Evolutionary conservation across 345 rosid species (phyloP).

Genomic region (Acer yangbiense): DNA sequence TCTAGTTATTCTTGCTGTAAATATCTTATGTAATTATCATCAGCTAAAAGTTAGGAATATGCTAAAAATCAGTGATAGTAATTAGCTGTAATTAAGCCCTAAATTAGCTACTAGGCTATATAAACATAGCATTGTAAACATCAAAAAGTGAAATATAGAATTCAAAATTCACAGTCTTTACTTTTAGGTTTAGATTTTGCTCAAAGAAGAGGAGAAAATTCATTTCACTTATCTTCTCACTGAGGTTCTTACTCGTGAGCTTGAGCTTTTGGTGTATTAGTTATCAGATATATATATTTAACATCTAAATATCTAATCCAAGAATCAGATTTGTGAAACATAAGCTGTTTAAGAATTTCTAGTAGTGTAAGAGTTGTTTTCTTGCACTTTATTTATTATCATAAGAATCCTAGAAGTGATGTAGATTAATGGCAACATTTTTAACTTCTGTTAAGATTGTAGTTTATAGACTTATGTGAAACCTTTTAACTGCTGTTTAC

Average conservation of each 20-base stretch:
- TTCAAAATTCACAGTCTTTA: too few species aligned
- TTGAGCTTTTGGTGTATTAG: not conserved
- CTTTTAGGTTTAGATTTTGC: not conserved
- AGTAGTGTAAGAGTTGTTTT: not conserved
- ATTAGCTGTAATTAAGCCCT: too few species aligned
- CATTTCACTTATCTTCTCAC: not conserved
- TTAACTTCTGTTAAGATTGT: too few species aligned
- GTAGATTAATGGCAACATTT: not conserved
- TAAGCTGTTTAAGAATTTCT: too few species aligned
- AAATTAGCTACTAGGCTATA: too few species aligned
- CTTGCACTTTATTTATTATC: not conserved
- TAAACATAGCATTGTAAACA: too few species aligned
- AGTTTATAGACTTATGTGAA: not conserved
- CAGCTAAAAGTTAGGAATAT: too few species aligned
- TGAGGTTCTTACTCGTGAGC: not conserved
- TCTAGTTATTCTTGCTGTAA: too few species aligned
- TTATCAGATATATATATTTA: too few species aligned
- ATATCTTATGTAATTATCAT: too few species aligned
- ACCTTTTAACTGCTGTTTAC: not conserved
- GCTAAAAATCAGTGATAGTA: too few species aligned
- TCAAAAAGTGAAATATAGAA: too few species aligned
- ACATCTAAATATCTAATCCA: not conserved
- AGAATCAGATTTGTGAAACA: not conserved
- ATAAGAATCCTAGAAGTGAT: not conserved
- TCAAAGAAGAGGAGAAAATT: not conserved